Percentiles rank a stretch among this genome's conserved stretches.
Conservation (phyloP, 2,329 filamentous ascomycete genomes). For the Penicillium sp. region DNA sequence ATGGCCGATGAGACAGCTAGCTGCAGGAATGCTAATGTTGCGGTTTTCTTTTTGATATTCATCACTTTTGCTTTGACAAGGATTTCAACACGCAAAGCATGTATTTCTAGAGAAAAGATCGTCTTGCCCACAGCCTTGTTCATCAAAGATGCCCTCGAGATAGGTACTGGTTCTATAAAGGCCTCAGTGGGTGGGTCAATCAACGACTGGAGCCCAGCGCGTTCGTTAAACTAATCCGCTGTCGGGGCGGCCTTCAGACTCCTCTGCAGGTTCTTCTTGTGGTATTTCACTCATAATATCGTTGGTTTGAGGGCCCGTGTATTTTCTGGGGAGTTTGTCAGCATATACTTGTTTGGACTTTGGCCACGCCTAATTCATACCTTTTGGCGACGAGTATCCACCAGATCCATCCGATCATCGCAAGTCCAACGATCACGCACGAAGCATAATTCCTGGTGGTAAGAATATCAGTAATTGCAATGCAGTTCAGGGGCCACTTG, state of each 20-base stretch:
- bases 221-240: neutral
- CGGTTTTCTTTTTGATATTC: neutral
- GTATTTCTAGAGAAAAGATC: too few species aligned
- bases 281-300: constrained; percentile 40
- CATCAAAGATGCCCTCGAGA: too few species aligned
- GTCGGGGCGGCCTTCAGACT: constrained; percentile 13
- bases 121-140: too few species aligned
- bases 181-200: too few species aligned
- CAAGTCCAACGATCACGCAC: constrained; percentile 43
- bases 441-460: constrained; percentile 44
- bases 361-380: constrained; percentile 24
- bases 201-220: too few species aligned
- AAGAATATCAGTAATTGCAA: neutral
- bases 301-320: constrained; percentile 54
- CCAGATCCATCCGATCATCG: constrained; percentile 46
- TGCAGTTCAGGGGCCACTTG: neutral
- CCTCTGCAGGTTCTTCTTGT: constrained; percentile 24
- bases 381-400: constrained; percentile 41
- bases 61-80: neutral
- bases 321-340: constrained; percentile 40
- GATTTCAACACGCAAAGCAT: neutral
- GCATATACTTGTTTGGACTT: neutral
- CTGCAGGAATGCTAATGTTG: too few species aligned
- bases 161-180: too few species aligned
- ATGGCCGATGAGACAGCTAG: too few species aligned